Percentiles rank a stretch among this genome's conserved stretches.
phyloP scores from a whole-genome alignment of 2,329 filamentous ascomycete genomes.

The Pseudogymnoascus sp. region DNA sequence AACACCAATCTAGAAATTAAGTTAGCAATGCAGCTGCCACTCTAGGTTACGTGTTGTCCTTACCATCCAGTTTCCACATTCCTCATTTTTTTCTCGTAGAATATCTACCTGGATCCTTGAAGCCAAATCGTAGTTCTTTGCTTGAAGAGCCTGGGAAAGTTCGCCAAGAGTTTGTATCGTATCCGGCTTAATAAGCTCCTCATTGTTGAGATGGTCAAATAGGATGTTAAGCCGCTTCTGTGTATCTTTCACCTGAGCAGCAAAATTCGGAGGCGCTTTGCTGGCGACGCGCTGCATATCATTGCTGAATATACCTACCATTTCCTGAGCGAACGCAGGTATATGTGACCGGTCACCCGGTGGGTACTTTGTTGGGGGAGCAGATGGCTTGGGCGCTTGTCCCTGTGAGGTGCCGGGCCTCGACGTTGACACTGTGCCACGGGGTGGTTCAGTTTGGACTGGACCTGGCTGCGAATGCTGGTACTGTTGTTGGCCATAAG shows the following conservation, averaged over 20 bases:
- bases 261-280: constrained; percentile 78
- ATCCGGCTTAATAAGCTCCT: constrained; percentile 74
- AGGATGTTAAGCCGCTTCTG: constrained; percentile 85
- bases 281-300: constrained; percentile 86
- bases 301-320: constrained; percentile 70
- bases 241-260: constrained; percentile 83
- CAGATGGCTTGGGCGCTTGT: constrained; percentile 38
- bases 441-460: constrained; percentile 32
- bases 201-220: constrained; percentile 97
- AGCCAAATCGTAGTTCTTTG: constrained; percentile 60
- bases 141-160: constrained; percentile 57
- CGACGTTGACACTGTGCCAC: constrained; percentile 34
- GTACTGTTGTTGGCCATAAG: constrained; percentile 34
- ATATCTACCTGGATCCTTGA: constrained; percentile 64
- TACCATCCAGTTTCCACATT: constrained; percentile 85
- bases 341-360: constrained; percentile 87
- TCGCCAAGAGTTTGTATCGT: constrained; percentile 60
- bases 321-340: constrained; percentile 60
- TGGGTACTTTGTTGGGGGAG: constrained; percentile 60
- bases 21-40: constrained; percentile 32
- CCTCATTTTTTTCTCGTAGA: constrained; percentile 65
- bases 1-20: constrained; percentile 52
- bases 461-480: constrained; percentile 40
- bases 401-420: constrained; percentile 34
- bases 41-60: constrained; percentile 28